Conservation (phyloP, 2,329 filamentous ascomycete genomes). For the Claviceps pazoutovae region DNA sequence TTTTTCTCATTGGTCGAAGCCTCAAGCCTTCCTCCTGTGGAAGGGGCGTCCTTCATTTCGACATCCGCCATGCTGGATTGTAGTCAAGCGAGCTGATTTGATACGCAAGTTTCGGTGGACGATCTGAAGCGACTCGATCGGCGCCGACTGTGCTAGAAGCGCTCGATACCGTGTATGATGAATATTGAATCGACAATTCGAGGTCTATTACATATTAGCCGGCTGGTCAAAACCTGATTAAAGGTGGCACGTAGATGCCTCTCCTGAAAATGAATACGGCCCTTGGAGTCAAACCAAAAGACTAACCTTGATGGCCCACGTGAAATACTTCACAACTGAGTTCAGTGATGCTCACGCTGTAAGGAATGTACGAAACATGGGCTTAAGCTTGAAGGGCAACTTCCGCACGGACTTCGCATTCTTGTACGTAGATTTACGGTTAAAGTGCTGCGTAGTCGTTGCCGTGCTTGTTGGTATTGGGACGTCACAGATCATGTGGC, state of each 20-base stretch:
- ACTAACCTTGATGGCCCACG: slow-evolving; percentile 2
- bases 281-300: not conserved
- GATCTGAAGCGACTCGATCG: not conserved
- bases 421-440: not conserved
- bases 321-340: not conserved
- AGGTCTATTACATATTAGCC: not conserved
- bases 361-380: not conserved
- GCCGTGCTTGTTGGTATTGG: not conserved
- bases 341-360: not conserved
- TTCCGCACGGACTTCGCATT: not conserved
- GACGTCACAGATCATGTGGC: not conserved
- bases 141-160: not conserved
- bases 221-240: not conserved
- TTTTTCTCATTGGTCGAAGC: slow-evolving; percentile 53
- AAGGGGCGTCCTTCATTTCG: slow-evolving; percentile 81
- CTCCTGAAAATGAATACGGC: not conserved
- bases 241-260: too few species aligned
- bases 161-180: not conserved
- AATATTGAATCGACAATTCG: not conserved
- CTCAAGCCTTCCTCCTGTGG: slow-evolving; percentile 40
- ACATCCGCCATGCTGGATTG: slow-evolving; percentile 69
- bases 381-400: not conserved
- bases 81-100: not conserved
- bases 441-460: not conserved
- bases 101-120: not conserved